Base-by-base conservation (phyloP, 306 rosid species). In the Citrullus colocynthis region DNA sequence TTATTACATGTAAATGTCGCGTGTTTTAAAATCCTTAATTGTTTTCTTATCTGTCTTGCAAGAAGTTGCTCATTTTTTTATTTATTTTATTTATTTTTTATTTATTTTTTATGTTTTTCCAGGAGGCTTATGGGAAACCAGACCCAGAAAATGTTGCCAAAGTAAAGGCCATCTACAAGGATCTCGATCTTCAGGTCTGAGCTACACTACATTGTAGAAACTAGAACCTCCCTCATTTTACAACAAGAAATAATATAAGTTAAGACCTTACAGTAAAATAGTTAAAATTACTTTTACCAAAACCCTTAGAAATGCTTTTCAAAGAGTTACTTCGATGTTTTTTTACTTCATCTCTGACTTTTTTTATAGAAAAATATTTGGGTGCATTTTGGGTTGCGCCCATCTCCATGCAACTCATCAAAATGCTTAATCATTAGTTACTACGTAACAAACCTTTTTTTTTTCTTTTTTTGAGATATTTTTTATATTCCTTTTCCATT, bases 51-150 rank as follows among this genome's bases (percentile, higher is more conserved):
- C 37, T n/a, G 41, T 75, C 51, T 20, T 15, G 78, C 51, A 49
- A 34, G 61, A 30, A 9, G 45, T 79, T 78, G 18, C 34, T 70
- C 15, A 41, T 2, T 32, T 63, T 24, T 24, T 24, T 24, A 24
- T 24, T 24, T 24, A 24, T 24, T 24, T 24, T 24, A 0, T 0
- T 24, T 24, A 24, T 24, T 24, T 24, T 24, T 24, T 24, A n/a
- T 24, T 24, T 24, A 24, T 24, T 63, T 49, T 18, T 63, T 69
- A 52, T 80, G 28, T 55, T 82, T 55, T 45, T 36, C 57, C 82
- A 95, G 97, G 97, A 92, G 74, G 81, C 88, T 82, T 95, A 92
- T 61, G 97, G 99, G 78, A 95, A 89, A 76, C 82, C 89, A 41
- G 87, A 87, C 82, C 84, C 87, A 59, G 84, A 61, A 70, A 87